These are phyloP conservation scores for Solanum sejunctum DNA, from an alignment of 257 asterid genomes.

Conservation along the genomic window DNA sequence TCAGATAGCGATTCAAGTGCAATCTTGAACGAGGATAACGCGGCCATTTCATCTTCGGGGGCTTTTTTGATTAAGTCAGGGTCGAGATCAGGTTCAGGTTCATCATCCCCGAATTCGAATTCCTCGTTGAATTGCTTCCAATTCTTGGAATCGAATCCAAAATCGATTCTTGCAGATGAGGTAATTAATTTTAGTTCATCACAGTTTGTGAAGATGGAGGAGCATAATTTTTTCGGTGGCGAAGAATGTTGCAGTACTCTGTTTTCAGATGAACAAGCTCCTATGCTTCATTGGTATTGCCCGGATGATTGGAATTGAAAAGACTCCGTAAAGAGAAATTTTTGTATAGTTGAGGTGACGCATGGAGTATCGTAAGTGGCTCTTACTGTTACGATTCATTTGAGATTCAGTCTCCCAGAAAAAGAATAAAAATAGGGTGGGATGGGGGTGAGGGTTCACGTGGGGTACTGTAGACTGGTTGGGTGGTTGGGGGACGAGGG, in stretches of 20 bases:
- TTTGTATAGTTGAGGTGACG: neutral
- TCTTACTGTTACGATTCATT: neutral
- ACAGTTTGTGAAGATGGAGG: conserved; percentile 69
- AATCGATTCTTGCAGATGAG: conserved; percentile 18
- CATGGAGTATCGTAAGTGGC: neutral
- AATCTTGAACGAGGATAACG: conserved; percentile 56
- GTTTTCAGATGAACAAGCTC: conserved; percentile 84
- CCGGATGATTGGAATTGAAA: conserved; percentile 64
- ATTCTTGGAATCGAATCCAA: conserved; percentile 13
- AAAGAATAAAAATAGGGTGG: neutral
- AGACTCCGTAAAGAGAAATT: neutral
- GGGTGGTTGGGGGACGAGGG: neutral
- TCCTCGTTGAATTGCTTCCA: conserved; percentile 9
- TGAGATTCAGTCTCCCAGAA: neutral
- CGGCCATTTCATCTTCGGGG: conserved; percentile 30
- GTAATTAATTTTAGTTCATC: conserved; percentile 17
- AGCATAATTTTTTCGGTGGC: conserved; percentile 50
- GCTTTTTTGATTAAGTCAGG: conserved; percentile 11
- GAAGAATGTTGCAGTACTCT: conserved; percentile 70
- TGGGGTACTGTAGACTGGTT: neutral
- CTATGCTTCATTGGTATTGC: conserved; percentile 67
- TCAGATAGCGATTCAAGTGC: conserved; percentile 80
- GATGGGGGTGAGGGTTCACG: neutral
- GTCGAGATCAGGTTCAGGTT: neutral
- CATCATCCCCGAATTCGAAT: neutral